Percentiles rank a stretch among this genome's conserved stretches.
phyloP scores from a whole-genome alignment of 495 filamentous ascomycete species.

The Niebla homalea region DNA sequence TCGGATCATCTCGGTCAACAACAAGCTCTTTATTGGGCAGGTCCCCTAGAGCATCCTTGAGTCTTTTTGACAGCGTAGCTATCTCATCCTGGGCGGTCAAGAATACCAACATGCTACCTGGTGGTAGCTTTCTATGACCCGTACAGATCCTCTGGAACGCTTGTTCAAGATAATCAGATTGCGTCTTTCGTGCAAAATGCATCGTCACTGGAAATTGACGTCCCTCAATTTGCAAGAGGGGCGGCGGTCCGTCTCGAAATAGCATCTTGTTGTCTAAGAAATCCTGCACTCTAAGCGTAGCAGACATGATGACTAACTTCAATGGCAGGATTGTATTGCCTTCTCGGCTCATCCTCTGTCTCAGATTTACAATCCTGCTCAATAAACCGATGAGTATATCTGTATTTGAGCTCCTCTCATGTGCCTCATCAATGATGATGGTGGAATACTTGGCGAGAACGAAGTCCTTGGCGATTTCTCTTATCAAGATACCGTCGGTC shows the following conservation, averaged over 20 bases:
- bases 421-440: constrained; percentile 92
- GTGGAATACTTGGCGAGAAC: constrained; percentile 83
- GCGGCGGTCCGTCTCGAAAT: constrained; percentile 63
- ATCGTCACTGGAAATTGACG: constrained; percentile 80
- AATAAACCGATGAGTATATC: constrained; percentile 96
- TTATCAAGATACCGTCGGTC: constrained; percentile 92
- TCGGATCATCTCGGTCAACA: constrained; percentile 76
- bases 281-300: constrained; percentile 79
- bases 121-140: constrained; percentile 82
- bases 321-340: constrained; percentile 55
- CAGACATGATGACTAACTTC: constrained; percentile 97
- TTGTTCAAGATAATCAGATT: constrained; percentile 80
- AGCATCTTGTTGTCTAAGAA: constrained; percentile 73
- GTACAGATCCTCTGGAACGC: constrained; percentile 74
- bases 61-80: constrained; percentile 53
- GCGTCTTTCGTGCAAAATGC: constrained; percentile 76
- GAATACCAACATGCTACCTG: constrained; percentile 89
- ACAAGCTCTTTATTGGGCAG: constrained; percentile 56
- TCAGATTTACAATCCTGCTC: constrained; percentile 75
- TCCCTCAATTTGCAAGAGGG: constrained; percentile 83
- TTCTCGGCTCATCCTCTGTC: constrained; percentile 49
- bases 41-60: constrained; percentile 59
- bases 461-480: constrained; percentile 86
- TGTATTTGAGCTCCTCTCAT: constrained; percentile 94
- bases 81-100: constrained; percentile 93